Base-by-base conservation (phyloP, 768 basidiomycete species). In the Lactarius psammicola region DNA sequence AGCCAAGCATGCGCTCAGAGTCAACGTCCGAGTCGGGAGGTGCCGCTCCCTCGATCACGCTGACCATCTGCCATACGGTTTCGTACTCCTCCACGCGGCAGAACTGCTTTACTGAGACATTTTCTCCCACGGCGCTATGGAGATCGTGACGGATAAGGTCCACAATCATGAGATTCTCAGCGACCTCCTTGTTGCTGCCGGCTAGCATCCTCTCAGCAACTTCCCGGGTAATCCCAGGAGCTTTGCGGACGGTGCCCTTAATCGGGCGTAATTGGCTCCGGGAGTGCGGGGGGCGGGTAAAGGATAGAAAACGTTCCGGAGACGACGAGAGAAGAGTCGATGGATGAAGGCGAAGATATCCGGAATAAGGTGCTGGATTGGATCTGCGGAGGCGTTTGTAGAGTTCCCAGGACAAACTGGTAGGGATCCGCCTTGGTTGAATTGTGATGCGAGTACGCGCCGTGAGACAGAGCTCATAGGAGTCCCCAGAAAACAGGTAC, bases 91-190 rank as follows among this genome's bases (percentile, higher is more conserved):
- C 95, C 15, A 97, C 86, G 1, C 77, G 76, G 74, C 95, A 97
- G 71, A 98, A 90, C 68, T 94, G 87, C 63, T 84, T 87, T 7
- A 96, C 93, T 15, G 82, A 74, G 9, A 98, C 95, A 61, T 89
- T 82, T 44, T 91, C 88, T 1, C 92, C 92, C 23, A 96, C 84
- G 62, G 89, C 87, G 34, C 86, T 86, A 70, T 95, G 87, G 38
- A 98, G 79, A 76, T 98, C 95, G 69, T 97, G 92, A 38, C 94
- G 86, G 71, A 96, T 96, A 56, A 98, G 85, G 74, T 98, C 95
- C 30, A 97, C 95, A 68, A 98, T 97, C 95, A 98, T 98, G 63
- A 98, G 77, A 74, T 98, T 98, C 79, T 98, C 95, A 0, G 95
- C 95, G 2, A 95, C 86, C 75, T 98, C 95, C 75, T 98, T 98